Base-by-base conservation (phyloP, 768 basidiomycete genomes). In the Xerocomus potaroensis region DNA sequence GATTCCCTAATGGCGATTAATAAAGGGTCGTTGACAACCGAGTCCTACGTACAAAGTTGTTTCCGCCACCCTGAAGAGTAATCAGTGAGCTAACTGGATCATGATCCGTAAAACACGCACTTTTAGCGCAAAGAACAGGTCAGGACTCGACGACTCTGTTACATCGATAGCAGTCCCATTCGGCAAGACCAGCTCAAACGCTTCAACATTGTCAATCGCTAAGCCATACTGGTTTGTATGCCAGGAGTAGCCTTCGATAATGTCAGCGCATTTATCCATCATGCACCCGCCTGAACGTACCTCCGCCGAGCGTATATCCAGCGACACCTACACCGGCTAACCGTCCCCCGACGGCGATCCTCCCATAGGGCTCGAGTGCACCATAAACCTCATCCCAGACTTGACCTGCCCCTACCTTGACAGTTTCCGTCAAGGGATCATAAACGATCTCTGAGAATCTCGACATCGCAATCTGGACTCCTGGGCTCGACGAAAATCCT, bases 371-470 rank as follows among this genome's bases (percentile, higher is more conserved):
- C 5, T 61, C 69, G 1, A 83, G 68, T 11, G 32, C 42, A 5
- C 62, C 65, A 50, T 83, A 83, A 67, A 76, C 80, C 41, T 81
- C 75, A 55, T 84, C 81, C 82, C 81, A 86, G n/a, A 79, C 66
- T 4, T 79, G 58, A 7, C 71, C 69, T 1, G 67, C 53, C 11
- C 66, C 70, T 19, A 72, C 41, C 8, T 60, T 64, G 2, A 59
- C 77, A 0, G 72, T 76, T 46, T 72, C 64, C 0, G 68, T 54
- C 1, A 47, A 47, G 1, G 61, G 45, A 30, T 76, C 55, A 43
- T 78, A 79, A 1, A 49, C 62, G 8, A 79, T 65, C 5, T 73
- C 58, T 6, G 66, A 67, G 58, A 81, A 80, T 0, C 68, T 60
- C 18, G 49, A 56, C 78, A 81, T 76, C 16, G 74, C 62, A 19